Evolutionary conservation across 331 rosid species (phyloP).

Genomic region (Spiraea crenata): DNA sequence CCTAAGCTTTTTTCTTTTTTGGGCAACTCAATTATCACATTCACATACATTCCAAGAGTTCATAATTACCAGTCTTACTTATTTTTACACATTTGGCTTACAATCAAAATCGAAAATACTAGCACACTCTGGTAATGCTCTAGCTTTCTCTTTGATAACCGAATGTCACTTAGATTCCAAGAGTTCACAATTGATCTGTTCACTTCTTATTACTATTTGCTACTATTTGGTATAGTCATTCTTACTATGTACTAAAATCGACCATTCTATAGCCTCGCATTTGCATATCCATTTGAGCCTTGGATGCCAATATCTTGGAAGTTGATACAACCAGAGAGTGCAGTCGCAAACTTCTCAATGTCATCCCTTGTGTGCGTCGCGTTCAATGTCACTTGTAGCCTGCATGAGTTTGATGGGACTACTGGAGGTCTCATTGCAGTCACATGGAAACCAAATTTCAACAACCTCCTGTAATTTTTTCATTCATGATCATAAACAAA

Average conservation of each 20-base stretch:
- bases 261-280: slow-evolving; percentile 55
- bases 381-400: slow-evolving; percentile 76
- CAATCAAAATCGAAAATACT: too few species aligned
- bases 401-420: slow-evolving; percentile 95
- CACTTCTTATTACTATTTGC: too few species aligned
- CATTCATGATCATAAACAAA: slow-evolving; percentile 16
- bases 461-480: slow-evolving; percentile 51
- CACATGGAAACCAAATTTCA: slow-evolving; percentile 90
- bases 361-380: slow-evolving; percentile 80
- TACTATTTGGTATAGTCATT: background rate
- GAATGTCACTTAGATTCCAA: too few species aligned
- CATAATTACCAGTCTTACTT: too few species aligned
- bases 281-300: slow-evolving; percentile 27
- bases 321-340: slow-evolving; percentile 61
- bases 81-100: too few species aligned
- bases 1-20: too few species aligned
- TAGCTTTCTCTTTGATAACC: too few species aligned
- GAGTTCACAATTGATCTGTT: too few species aligned
- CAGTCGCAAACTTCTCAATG: slow-evolving; percentile 61
- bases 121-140: too few species aligned
- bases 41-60: too few species aligned
- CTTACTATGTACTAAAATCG: background rate
- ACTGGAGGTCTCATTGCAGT: slow-evolving; percentile 96
- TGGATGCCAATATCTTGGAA: slow-evolving; percentile 58
- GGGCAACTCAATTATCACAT: too few species aligned